Conservation (phyloP, 148 eudicot genomes). For the Nyssa sinensis region DNA sequence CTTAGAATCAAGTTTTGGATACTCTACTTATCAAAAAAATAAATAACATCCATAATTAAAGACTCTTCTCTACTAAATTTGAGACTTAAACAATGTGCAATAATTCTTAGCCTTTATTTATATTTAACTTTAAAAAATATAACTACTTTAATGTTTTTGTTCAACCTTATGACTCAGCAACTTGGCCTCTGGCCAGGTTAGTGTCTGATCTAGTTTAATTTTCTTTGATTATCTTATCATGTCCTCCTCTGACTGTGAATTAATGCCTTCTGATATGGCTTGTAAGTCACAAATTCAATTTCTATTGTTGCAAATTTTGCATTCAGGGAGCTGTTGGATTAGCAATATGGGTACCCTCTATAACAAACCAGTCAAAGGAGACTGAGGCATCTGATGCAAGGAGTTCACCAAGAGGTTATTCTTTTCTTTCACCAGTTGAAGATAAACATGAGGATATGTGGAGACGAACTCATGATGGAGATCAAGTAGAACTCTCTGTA, state of each 20-base stretch:
- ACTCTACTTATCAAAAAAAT: not conserved
- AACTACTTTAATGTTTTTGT: not conserved
- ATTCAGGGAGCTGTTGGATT: slow-evolving; percentile 93
- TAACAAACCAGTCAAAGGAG: slow-evolving; percentile 64
- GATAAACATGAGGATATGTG: slow-evolving; percentile 33
- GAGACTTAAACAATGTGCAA: not conserved
- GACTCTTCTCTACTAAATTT: too few relatives aligned
- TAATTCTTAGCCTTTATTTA: not conserved
- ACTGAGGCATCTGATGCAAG: slow-evolving; percentile 47
- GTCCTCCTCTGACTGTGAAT: not conserved
- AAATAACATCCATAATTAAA: too few relatives aligned
- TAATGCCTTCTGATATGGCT: not conserved
- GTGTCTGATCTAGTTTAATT: not conserved
- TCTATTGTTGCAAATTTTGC: slow-evolving; percentile 3
- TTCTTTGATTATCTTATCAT: not conserved
- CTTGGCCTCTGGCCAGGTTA: not conserved
- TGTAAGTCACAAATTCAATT: not conserved
- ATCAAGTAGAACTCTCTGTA: slow-evolving; percentile 72
- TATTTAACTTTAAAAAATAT: too few relatives aligned
- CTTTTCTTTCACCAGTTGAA: slow-evolving; percentile 50
- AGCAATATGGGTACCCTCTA: slow-evolving; percentile 98
- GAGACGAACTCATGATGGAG: slow-evolving; percentile 36
- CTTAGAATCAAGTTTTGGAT: too few relatives aligned
- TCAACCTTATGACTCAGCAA: not conserved
- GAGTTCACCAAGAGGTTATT: slow-evolving; percentile 52